Evolutionary conservation across 164 flowering plant species (phyloP).

Genomic region (Dillenia turbinata): DNA sequence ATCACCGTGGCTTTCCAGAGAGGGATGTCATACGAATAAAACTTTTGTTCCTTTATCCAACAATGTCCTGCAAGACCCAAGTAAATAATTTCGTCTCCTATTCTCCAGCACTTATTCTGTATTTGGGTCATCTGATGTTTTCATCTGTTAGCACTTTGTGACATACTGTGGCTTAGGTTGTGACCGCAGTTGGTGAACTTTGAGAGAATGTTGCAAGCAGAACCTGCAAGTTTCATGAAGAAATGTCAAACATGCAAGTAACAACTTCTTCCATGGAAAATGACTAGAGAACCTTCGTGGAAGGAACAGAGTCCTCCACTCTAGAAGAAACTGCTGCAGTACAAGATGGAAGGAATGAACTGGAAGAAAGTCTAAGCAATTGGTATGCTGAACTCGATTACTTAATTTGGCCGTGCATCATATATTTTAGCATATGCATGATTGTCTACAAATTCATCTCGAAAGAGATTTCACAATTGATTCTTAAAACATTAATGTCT

Average conservation of each 20-base stretch:
- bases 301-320: not conserved
- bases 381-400: not conserved
- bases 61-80: too few relatives aligned
- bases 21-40: too few relatives aligned
- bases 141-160: too few relatives aligned
- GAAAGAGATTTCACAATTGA: too few relatives aligned
- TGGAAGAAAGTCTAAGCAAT: not conserved
- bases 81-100: too few relatives aligned
- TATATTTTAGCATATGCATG: too few relatives aligned
- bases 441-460: too few relatives aligned
- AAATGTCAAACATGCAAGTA: slow-evolving; percentile 10
- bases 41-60: too few relatives aligned
- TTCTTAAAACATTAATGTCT: too few relatives aligned
- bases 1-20: too few relatives aligned
- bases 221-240: slow-evolving; percentile 1
- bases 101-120: too few relatives aligned
- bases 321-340: not conserved
- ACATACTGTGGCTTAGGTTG: slow-evolving; percentile 1
- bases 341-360: not conserved
- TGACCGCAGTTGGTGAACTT: slow-evolving; percentile 1
- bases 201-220: not conserved
- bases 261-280: slow-evolving; percentile 4
- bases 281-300: slow-evolving; percentile 2
- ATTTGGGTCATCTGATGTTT: not conserved
- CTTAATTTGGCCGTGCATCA: not conserved